phyloP scores from a whole-genome alignment of 768 basidiomycete genomes.

The Phaeolepiota aurea region DNA sequence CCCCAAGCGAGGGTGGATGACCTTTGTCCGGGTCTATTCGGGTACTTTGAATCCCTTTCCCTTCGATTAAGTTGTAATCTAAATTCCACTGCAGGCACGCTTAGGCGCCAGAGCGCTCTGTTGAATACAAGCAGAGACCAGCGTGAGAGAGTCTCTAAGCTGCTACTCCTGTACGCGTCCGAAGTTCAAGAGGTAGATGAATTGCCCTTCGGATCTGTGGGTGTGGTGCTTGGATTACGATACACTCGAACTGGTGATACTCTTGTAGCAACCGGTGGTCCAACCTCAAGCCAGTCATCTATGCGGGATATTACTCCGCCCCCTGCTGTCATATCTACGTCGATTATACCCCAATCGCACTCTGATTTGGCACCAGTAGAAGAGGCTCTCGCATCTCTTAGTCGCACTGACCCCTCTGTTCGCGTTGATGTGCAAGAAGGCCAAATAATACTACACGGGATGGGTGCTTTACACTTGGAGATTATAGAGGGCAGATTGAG shows the following conservation, averaged over 20 bases:
- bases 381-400: conserved; percentile 60
- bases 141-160: conserved; percentile 66
- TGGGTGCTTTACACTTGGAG: conserved; percentile 84
- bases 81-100: conserved; percentile 40
- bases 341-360: conserved; percentile 74
- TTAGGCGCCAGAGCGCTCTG: conserved; percentile 53
- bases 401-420: conserved; percentile 87
- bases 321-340: conserved; percentile 78
- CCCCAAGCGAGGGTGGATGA: conserved; percentile 81
- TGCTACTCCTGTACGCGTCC: conserved; percentile 73
- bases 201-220: conserved; percentile 76
- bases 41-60: conserved; percentile 34
- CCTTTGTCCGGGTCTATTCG: conserved; percentile 83
- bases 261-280: conserved; percentile 44
- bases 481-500: conserved; percentile 75
- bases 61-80: conserved; percentile 2
- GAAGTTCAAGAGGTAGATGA: conserved; percentile 69
- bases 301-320: conserved; percentile 67
- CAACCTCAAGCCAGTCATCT: conserved; percentile 27
- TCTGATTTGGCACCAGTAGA: conserved; percentile 74
- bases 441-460: conserved; percentile 70
- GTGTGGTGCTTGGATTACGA: conserved; percentile 76
- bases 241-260: conserved; percentile 87
- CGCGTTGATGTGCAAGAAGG: conserved; percentile 76
- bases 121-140: conserved; percentile 61